These are phyloP conservation scores for Phalaenopsis equestris DNA, from an alignment of 106 monocot species.

Conservation along the genomic window DNA sequence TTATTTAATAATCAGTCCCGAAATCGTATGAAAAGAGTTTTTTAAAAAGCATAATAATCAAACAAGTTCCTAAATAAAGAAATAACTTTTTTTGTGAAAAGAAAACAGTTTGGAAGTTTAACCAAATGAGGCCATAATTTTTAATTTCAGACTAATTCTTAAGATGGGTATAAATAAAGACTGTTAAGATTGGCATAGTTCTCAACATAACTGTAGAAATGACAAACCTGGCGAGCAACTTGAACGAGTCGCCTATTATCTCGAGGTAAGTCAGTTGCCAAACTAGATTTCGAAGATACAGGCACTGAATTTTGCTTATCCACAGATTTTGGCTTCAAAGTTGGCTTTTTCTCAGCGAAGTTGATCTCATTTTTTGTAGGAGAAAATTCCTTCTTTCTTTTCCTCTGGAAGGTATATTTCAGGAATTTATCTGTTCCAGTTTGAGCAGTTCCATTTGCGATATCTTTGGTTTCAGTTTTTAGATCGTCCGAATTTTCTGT, in stretches of 20 bases:
- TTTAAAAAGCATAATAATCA: background rate
- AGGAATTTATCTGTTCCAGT: conserved; percentile 19
- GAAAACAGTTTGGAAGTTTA: no score
- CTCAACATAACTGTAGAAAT: background rate
- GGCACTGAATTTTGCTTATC: conserved; percentile 4
- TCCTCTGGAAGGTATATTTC: conserved; percentile 30
- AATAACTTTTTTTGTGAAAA: no score
- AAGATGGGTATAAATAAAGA: background rate
- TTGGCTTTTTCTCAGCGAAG: conserved; percentile 5
- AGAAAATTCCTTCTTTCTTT: conserved; percentile 19
- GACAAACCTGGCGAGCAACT: conserved; percentile 28
- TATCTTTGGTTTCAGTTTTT: conserved; percentile 3
- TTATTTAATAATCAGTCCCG: background rate
- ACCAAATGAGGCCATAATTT: no score
- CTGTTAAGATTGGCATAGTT: conserved; percentile 2
- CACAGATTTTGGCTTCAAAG: background rate
- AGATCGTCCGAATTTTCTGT: background rate
- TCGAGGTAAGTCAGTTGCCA: conserved; percentile 13
- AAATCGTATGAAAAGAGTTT: no score
- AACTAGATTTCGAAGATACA: conserved; percentile 4
- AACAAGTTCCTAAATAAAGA: no score
- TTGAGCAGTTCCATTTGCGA: conserved; percentile 3
- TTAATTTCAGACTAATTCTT: no score
- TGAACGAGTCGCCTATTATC: conserved; percentile 20
- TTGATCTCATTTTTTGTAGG: conserved; percentile 5